Evolutionary conservation across 2,329 filamentous ascomycete genomes (phyloP), one percentile per base, ranked within the genome.

Genomic region (Orbilia quercus): DNA sequence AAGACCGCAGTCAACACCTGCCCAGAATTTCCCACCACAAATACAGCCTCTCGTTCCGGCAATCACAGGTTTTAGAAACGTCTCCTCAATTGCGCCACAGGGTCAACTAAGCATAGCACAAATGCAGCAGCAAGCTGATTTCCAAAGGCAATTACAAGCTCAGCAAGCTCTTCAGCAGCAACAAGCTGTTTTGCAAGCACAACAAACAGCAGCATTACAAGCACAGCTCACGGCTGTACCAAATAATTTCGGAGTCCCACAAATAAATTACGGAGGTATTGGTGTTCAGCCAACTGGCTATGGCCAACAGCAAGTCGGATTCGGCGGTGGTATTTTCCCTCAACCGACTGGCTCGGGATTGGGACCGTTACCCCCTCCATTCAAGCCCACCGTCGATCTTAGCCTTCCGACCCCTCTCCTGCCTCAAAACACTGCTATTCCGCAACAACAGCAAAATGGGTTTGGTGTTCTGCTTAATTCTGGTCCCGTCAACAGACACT

Each of bases 1-100:
- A 73, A 90, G 95, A 6, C 85, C 95, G 11, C 97, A 94, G 42
- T 94, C 95, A 40, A 94, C 95, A 48, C 82, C 95, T 47, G 87
- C 82, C 67, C 89, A 91, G 78, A 85, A 74, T 76, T 81, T 84
- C 79, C 82, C 83, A 73, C 80, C 80, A 54, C 79, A 80, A 70
- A 77, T 77, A 6, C 75, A 78, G 75, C 80, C 82, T 50, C 81
- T 82, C 63, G 81, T 82, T 64, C 80, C 70, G 45, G 64, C 63
- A 2, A 47, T 69, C 23, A 63, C 67, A 6, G 65, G 65, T 11
- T 69, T 60, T 23, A 36, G 45, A 31, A 65, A 66, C 36, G 50
- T 63, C n/a, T 58, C 63, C n/a, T 64, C 60, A 9, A 11, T 72
- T 6, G 60, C 57, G 1, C 62, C 62, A 47, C 64, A 71, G 18